These are phyloP conservation scores for Beauveria pseudobassiana DNA, from an alignment of 2,329 filamentous ascomycete genomes.

Conservation along the genomic window DNA sequence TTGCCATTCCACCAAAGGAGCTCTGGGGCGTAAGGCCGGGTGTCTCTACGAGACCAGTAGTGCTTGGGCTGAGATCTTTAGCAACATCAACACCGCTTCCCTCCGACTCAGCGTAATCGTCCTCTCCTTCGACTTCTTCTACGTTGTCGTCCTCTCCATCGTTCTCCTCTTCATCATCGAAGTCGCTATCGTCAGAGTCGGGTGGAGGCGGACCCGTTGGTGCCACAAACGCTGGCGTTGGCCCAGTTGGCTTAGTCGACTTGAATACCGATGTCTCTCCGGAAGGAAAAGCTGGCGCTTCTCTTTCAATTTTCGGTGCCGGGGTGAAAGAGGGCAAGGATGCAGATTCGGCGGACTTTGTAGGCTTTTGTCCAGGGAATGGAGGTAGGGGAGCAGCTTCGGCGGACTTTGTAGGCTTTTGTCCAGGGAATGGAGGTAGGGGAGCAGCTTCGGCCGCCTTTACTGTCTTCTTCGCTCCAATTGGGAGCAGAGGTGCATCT, in stretches of 20 bases:
- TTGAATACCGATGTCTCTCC: slow-evolving; percentile 6
- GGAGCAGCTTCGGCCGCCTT: slow-evolving; percentile 19
- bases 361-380: slow-evolving; percentile 22
- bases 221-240: slow-evolving; percentile 8
- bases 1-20: slow-evolving; percentile 47
- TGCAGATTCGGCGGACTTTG: slow-evolving; percentile 27
- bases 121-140: slow-evolving; percentile 34
- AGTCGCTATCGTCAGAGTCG: slow-evolving; percentile 17
- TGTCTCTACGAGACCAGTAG: slow-evolving; percentile 36
- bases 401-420: slow-evolving; percentile 17
- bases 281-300: neutral
- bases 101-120: slow-evolving; percentile 42
- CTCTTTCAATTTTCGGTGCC: neutral
- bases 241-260: slow-evolving; percentile 4
- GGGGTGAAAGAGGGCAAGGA: slow-evolving; percentile 34
- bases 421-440: slow-evolving; percentile 27
- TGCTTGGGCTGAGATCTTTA: slow-evolving; percentile 53
- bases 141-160: slow-evolving; percentile 32
- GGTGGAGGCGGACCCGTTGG: slow-evolving; percentile 25
- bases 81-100: slow-evolving; percentile 58
- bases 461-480: slow-evolving; percentile 22
- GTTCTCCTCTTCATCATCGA: slow-evolving; percentile 31
- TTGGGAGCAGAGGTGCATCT: slow-evolving; percentile 26
- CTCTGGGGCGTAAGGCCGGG: slow-evolving; percentile 49
- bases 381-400: slow-evolving; percentile 24